Percentiles rank a stretch among this genome's conserved stretches.
Evolutionary conservation across 129 eudicot species (phyloP).

Genomic region (Sambucus nigra): DNA sequence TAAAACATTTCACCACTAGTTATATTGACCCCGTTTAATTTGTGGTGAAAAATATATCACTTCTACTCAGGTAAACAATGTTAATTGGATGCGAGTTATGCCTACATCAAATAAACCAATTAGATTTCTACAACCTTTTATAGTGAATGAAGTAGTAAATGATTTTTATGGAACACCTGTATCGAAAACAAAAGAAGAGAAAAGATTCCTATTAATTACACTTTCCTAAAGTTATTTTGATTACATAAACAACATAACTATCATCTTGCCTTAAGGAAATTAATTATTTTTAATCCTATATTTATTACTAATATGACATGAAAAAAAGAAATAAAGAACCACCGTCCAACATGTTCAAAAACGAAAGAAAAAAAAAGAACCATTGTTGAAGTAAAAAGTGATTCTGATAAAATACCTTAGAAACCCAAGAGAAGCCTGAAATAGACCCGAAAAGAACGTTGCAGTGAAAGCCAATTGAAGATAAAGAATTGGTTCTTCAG

Average conservation of each 20-base stretch:
- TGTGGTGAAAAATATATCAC: too few species aligned
- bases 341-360: too few species aligned
- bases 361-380: neutral
- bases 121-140: neutral
- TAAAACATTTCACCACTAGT: too few species aligned
- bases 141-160: neutral
- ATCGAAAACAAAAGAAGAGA: neutral
- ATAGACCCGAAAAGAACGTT: constrained; percentile 89
- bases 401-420: constrained; percentile 42
- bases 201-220: too few species aligned
- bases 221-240: constrained; percentile 14
- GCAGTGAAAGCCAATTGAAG: constrained; percentile 89
- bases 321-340: too few species aligned
- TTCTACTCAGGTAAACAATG: too few species aligned
- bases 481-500: constrained; percentile 54
- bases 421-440: constrained; percentile 83
- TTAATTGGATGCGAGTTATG: too few species aligned
- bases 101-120: too few species aligned
- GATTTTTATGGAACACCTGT: constrained; percentile 17
- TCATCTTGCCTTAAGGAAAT: too few species aligned
- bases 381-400: neutral
- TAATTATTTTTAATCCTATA: too few species aligned
- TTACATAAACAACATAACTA: neutral
- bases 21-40: too few species aligned
- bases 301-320: neutral